Evolutionary conservation across 768 basidiomycete genomes (phyloP).

Genomic region (Ramaria sp.): DNA sequence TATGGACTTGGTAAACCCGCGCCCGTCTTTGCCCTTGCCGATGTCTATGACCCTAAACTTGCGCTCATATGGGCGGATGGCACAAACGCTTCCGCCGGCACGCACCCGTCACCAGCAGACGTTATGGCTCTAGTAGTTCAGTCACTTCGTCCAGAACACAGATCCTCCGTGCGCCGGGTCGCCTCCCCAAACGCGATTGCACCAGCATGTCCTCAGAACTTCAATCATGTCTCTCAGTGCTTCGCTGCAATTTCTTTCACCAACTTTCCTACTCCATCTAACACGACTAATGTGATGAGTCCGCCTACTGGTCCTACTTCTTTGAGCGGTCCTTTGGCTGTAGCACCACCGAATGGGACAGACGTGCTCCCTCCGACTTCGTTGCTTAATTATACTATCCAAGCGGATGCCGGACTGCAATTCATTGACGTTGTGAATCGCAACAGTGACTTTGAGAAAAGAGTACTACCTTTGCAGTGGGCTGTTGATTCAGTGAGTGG

Average conservation of each 20-base stretch:
- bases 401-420: conserved; percentile 52
- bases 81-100: conserved; percentile 36
- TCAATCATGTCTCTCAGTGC: conserved; percentile 57
- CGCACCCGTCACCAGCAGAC: conserved; percentile 41
- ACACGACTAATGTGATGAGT: no score
- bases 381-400: conserved; percentile 50
- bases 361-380: background rate
- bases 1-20: conserved; percentile 46
- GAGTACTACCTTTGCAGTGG: conserved; percentile 67
- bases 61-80: conserved; percentile 59
- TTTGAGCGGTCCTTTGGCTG: background rate
- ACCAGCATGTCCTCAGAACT: conserved; percentile 58
- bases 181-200: conserved; percentile 39
- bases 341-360: background rate
- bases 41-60: conserved; percentile 42
- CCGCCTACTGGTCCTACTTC: background rate
- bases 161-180: conserved; percentile 38
- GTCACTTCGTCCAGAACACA: conserved; percentile 40
- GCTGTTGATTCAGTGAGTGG: conserved; percentile 55
- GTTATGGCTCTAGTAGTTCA: conserved; percentile 53
- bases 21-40: conserved; percentile 35
- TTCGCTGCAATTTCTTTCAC: conserved; percentile 58
- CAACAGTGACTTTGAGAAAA: conserved; percentile 54
- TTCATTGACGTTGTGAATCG: conserved; percentile 59
- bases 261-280: conserved; percentile 12